Percentiles rank a stretch among this genome's conserved stretches.
These are phyloP conservation scores for Theileria orientalis DNA, from an alignment of 169 alveolate genomes.

Conservation along the genomic window DNA sequence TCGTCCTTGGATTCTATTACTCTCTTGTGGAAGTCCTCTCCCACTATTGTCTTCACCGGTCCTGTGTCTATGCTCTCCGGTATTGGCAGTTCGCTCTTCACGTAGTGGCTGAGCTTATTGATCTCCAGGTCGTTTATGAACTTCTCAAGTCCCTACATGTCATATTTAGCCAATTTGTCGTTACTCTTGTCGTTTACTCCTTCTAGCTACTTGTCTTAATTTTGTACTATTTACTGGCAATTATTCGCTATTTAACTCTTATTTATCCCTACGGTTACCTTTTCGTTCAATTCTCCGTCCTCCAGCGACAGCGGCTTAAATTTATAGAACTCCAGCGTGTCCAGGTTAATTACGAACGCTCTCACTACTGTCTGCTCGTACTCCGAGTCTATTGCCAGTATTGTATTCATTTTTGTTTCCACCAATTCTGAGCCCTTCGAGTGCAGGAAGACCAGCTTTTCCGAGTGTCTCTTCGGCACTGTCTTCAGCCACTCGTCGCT, in stretches of 20 bases:
- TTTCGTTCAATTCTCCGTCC: slow-evolving; percentile 26
- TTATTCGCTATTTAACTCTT: too few species aligned
- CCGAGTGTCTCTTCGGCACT: slow-evolving; percentile 45
- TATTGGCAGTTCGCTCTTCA: slow-evolving; percentile 43
- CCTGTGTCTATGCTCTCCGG: slow-evolving; percentile 56
- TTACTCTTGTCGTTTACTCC: too few species aligned
- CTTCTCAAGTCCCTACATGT: slow-evolving; percentile 22
- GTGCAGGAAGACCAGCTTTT: slow-evolving; percentile 50
- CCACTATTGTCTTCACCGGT: slow-evolving; percentile 57
- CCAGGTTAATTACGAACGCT: slow-evolving; percentile 55
- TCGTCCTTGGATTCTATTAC: slow-evolving; percentile 56
- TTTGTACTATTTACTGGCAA: too few species aligned
- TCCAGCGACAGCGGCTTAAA: slow-evolving; percentile 32
- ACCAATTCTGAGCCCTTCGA: slow-evolving; percentile 63
- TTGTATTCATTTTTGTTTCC: slow-evolving; percentile 34
- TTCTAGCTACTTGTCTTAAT: too few species aligned
- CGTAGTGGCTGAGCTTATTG: slow-evolving; percentile 41
- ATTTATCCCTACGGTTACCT: too few species aligned
- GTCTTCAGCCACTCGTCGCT: slow-evolving; percentile 31
- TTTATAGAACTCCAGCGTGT: slow-evolving; percentile 37
- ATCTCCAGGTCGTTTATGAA: slow-evolving; percentile 42
- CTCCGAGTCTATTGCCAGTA: slow-evolving; percentile 48
- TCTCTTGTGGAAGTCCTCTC: slow-evolving; percentile 57
- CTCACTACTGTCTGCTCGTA: slow-evolving; percentile 61
- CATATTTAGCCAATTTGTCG: neutral